phyloP scores from a whole-genome alignment of 768 basidiomycete genomes.

The Tulasnella sp. region DNA sequence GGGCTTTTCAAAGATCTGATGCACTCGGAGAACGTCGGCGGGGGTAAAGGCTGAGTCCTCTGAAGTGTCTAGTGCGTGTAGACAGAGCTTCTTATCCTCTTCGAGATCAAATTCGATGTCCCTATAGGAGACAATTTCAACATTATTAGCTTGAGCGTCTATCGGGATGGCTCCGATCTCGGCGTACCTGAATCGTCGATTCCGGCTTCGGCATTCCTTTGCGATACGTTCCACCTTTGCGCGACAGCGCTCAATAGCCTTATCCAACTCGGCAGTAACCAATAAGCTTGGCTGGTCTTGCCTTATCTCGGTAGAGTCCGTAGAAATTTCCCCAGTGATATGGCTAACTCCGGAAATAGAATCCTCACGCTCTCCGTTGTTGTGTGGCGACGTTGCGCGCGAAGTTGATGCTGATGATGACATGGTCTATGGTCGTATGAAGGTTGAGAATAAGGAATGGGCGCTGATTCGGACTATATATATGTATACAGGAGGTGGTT shows the following conservation, averaged over 20 bases:
- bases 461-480: too few relatives aligned
- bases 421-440: too few relatives aligned
- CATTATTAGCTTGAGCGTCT: not conserved
- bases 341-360: too few relatives aligned
- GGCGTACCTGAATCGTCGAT: slow-evolving; percentile 42
- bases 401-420: too few relatives aligned
- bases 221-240: slow-evolving; percentile 38
- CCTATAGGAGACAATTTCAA: too few relatives aligned
- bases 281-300: slow-evolving; percentile 30
- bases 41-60: slow-evolving; percentile 23
- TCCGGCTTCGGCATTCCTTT: slow-evolving; percentile 36
- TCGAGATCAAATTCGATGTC: slow-evolving; percentile 49
- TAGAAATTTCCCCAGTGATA: too few relatives aligned
- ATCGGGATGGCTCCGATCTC: too few relatives aligned
- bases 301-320: not conserved
- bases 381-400: too few relatives aligned
- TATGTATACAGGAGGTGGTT: too few relatives aligned
- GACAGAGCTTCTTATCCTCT: slow-evolving; percentile 32
- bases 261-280: slow-evolving; percentile 37
- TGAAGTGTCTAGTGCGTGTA: slow-evolving; percentile 30
- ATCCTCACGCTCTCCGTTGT: too few relatives aligned
- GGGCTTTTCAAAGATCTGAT: slow-evolving; percentile 43
- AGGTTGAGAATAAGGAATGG: too few relatives aligned
- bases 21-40: slow-evolving; percentile 38
- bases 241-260: slow-evolving; percentile 38